phyloP scores from a whole-genome alignment of 257 asterid genomes.

The Salvia hispanica region DNA sequence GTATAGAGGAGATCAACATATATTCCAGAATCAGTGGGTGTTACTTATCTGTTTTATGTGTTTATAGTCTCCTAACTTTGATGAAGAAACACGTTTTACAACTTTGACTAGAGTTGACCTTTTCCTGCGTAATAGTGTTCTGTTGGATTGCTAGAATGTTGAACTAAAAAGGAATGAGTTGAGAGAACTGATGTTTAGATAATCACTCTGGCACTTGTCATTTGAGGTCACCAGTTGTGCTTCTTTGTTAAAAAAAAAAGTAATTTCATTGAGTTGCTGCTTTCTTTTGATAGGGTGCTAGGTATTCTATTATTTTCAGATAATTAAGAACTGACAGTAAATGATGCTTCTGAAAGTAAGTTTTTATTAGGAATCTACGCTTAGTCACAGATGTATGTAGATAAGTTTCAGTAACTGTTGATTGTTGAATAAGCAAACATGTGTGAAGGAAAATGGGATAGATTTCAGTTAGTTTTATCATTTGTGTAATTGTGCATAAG shows the following conservation, averaged over 20 bases:
- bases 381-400: background rate
- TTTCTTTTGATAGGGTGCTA: background rate
- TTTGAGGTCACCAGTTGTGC: background rate
- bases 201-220: too few relatives aligned
- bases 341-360: background rate
- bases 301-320: background rate
- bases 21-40: background rate
- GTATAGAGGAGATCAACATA: conserved; percentile 48
- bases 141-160: background rate
- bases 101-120: background rate
- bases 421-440: background rate
- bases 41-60: background rate
- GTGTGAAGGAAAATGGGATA: background rate
- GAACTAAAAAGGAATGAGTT: background rate
- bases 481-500: background rate
- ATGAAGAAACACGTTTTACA: background rate
- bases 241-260: background rate
- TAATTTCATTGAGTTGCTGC: background rate
- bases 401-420: background rate
- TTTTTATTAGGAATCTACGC: background rate
- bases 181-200: background rate
- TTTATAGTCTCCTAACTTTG: background rate
- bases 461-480: background rate
- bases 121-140: background rate
- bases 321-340: background rate